These are phyloP conservation scores for Capsella bursapastoris DNA, from an alignment of 345 rosid genomes.

Conservation along the genomic window DNA sequence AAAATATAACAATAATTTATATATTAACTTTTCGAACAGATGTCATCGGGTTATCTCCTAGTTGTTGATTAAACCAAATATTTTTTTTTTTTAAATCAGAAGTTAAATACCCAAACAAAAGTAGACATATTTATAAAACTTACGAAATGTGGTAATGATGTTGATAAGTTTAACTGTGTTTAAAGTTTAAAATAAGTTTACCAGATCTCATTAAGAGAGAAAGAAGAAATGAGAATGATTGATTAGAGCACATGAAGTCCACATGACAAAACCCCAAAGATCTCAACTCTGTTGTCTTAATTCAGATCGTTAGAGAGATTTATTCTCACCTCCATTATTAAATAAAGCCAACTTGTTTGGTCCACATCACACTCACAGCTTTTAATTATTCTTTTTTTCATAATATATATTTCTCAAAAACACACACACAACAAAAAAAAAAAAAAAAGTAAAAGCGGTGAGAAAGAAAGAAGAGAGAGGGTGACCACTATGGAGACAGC, in stretches of 20 bases:
- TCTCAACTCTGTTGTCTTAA: constrained; percentile 26
- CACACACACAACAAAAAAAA: too few species aligned
- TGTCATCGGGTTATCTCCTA: too few species aligned
- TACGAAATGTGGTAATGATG: background rate
- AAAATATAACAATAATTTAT: too few species aligned
- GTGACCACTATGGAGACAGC: constrained; percentile 45
- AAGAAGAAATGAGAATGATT: constrained; percentile 9
- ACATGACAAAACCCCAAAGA: constrained; percentile 27
- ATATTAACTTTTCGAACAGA: too few species aligned
- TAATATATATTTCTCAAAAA: background rate
- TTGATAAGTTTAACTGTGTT: background rate
- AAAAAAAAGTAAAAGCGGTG: constrained; percentile 20
- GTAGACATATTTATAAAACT: too few species aligned
- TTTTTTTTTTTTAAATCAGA: too few species aligned
- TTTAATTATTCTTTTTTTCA: constrained; percentile 2
- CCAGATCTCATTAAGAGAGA: background rate
- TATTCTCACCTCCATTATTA: constrained; percentile 36
- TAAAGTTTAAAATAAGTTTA: background rate
- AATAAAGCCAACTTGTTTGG: constrained; percentile 25
- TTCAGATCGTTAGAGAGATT: constrained; percentile 27
- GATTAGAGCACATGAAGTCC: constrained; percentile 38
- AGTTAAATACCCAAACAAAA: too few species aligned
- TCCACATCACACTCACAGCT: constrained; percentile 34
- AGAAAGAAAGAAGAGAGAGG: constrained; percentile 31
- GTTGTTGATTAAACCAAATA: background rate